Base-by-base conservation (phyloP, 148 eudicot species). In the Amaranthus palmeri region DNA sequence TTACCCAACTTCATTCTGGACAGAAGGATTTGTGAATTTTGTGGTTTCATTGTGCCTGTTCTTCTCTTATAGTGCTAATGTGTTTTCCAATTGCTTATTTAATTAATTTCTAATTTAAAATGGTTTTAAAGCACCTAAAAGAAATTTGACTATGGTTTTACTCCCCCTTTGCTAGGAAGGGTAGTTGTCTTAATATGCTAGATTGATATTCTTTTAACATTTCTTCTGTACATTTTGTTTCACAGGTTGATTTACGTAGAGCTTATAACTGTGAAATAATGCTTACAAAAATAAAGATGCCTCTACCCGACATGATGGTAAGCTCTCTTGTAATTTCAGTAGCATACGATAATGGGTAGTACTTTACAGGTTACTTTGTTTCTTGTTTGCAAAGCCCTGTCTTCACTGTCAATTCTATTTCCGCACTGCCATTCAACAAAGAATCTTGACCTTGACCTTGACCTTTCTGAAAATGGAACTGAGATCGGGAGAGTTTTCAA, bases 201-300 rank as follows among this genome's bases (percentile, higher is more conserved):
- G 10, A 10, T 11, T 65, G 12, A 41, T 2, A 65, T 55, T 17
- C 10, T 46, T 40, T 17, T 55, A 43, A 11, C 47, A 5, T 8
- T 18, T 61, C 4, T 67, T 12, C 57, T 14, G 13, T 40, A n/a
- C 9, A 43, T 54, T 36, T 48, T 63, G 42, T 68, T 66, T 81
- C 68, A 57, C 85, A 95, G 98, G 85, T 95, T 79, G 98, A 95
- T 81, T 78, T 95, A 83, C 92, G 96, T 36, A 85, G 97, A 74
- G 98, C 98, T 65, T 82, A 95, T 76, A 95, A 95, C 73, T 95
- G 98, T 80, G 98, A 95, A 74, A 95, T 95, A 77, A 95, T 95
- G 98, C 97, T 95, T 64, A 87, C 98, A 55, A 95, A 93, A 81
- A 86, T 95, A 77, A 95, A 95, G 84, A 88, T 95, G 72, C 97